A percentile compares a stretch with the other conserved stretches of the same genome.
Evolutionary conservation across 2,329 filamentous ascomycete species (phyloP).

Genomic region (Epichloe scottii): DNA sequence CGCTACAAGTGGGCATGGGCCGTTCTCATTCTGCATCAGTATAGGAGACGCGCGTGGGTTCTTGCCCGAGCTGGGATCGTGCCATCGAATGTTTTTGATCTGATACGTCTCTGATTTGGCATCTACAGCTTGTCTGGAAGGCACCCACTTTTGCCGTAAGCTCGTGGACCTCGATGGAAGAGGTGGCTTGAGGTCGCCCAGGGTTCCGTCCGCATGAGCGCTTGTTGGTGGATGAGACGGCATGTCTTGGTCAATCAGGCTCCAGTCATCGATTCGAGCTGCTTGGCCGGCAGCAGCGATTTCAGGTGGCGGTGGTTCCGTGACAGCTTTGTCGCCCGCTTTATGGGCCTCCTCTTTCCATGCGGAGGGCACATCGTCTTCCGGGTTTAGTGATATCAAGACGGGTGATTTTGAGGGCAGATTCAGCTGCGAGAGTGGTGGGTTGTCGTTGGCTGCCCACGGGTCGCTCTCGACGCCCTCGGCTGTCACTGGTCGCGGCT

Average conservation of each 20-base stretch:
- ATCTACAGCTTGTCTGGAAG: constrained; percentile 30
- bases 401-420: constrained; percentile 18
- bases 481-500: constrained; percentile 9
- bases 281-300: constrained; percentile 8
- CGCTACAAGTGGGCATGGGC: constrained; percentile 84
- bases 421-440: constrained; percentile 14
- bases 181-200: constrained; percentile 17
- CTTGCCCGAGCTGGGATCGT: constrained; percentile 47
- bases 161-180: constrained; percentile 25
- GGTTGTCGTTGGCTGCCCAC: constrained; percentile 15
- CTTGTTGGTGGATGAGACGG: constrained; percentile 9
- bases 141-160: constrained; percentile 21
- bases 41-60: constrained; percentile 70
- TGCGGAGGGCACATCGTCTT: constrained; percentile 20
- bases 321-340: constrained; percentile 15
- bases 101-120: constrained; percentile 67
- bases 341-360: constrained; percentile 26
- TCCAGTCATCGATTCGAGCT: constrained; percentile 33
- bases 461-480: constrained; percentile 18
- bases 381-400: constrained; percentile 24
- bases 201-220: constrained; percentile 4
- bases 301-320: constrained; percentile 10
- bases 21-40: constrained; percentile 84
- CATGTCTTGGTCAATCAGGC: constrained; percentile 34
- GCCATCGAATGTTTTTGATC: constrained; percentile 84